Conservation (phyloP, 176 grass and related monocot species). For the Eremochloa ophiuroides region DNA sequence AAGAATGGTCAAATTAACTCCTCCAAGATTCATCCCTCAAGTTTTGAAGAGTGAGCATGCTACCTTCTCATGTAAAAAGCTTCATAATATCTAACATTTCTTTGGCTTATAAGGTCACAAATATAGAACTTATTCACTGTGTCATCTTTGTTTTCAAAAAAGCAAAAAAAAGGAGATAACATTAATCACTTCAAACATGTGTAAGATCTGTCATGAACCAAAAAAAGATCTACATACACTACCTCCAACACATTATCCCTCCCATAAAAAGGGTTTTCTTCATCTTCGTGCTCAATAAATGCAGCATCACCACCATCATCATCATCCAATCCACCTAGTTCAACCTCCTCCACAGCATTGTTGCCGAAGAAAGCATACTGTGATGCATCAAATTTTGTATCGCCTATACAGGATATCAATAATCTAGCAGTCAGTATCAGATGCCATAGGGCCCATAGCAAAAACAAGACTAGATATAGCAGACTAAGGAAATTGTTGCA, state of each 20-base stretch:
- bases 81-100: neutral
- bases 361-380: slow-evolving; percentile 71
- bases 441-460: neutral
- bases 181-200: neutral
- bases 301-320: slow-evolving; percentile 31
- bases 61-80: neutral
- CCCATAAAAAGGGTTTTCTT: slow-evolving; percentile 42
- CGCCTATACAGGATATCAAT: slow-evolving; percentile 24
- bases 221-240: neutral
- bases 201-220: neutral
- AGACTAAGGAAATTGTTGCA: neutral
- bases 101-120: neutral
- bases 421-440: neutral
- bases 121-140: neutral
- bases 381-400: slow-evolving; percentile 54
- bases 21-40: neutral
- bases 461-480: neutral
- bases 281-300: slow-evolving; percentile 23
- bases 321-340: slow-evolving; percentile 68
- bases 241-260: slow-evolving; percentile 52
- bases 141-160: neutral
- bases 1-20: slow-evolving; percentile 1
- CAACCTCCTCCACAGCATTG: slow-evolving; percentile 48
- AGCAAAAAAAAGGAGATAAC: neutral
- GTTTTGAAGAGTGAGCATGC: neutral